phyloP scores from a whole-genome alignment of 2,329 filamentous ascomycete genomes.

The Lachnellula suecica region DNA sequence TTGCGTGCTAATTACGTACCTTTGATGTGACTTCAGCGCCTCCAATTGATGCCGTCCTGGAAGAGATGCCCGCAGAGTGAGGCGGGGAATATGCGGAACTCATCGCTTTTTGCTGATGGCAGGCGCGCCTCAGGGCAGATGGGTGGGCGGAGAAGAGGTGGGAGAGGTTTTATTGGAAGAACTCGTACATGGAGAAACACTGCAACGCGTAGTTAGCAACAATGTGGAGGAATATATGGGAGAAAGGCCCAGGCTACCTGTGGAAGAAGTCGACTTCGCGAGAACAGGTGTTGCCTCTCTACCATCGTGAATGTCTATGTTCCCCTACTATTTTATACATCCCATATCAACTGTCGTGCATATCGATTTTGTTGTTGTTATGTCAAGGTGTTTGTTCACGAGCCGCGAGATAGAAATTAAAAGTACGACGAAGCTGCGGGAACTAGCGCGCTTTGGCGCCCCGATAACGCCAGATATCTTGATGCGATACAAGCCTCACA shows the following conservation, averaged over 20 bases:
- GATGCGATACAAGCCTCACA: background rate
- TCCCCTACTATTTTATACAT: background rate
- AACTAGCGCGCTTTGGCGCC: background rate
- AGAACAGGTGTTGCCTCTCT: background rate
- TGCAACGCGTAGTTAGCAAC: no score
- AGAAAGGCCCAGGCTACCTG: no score
- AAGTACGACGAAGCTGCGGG: background rate
- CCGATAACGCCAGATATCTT: conserved; percentile 11
- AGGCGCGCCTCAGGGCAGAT: no score
- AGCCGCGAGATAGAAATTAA: background rate
- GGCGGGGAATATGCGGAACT: background rate
- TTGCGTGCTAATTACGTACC: background rate
- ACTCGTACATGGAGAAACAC: no score
- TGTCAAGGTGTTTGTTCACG: background rate
- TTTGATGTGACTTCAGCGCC: no score
- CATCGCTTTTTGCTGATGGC: background rate
- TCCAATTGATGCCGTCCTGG: background rate
- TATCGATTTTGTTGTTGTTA: background rate
- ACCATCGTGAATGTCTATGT: background rate
- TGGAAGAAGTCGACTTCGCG: background rate
- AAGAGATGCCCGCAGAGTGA: conserved; percentile 2
- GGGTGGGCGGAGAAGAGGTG: no score
- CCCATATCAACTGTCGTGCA: background rate
- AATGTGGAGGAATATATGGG: no score
- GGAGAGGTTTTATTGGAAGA: no score